phyloP scores from a whole-genome alignment of 2,329 filamentous ascomycete genomes.

The Stylonectria norvegica region DNA sequence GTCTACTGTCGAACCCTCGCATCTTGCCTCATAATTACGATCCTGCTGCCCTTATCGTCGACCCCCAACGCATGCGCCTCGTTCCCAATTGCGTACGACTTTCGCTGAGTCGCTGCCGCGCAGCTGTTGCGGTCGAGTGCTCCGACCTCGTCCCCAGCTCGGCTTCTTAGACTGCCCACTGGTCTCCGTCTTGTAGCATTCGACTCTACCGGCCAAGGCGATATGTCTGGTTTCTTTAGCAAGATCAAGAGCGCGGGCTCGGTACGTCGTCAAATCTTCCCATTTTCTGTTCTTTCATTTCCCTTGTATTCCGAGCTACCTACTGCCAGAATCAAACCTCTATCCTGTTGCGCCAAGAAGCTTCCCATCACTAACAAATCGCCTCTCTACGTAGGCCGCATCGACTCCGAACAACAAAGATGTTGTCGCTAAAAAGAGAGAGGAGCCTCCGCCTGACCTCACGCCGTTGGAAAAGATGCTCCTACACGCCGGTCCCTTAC shows the following conservation, averaged over 20 bases:
- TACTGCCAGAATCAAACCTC: constrained; percentile 21
- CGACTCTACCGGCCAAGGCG: constrained; percentile 21
- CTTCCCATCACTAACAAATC: constrained; percentile 31
- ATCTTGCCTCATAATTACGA: constrained; percentile 4
- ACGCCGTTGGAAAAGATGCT: constrained; percentile 73
- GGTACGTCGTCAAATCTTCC: constrained; percentile 41
- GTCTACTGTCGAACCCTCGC: constrained; percentile 12
- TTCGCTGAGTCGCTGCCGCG: constrained; percentile 34
- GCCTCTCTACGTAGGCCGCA: constrained; percentile 38
- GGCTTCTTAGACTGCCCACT: constrained; percentile 19
- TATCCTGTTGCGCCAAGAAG: constrained; percentile 16
- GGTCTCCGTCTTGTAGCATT: constrained; percentile 11
- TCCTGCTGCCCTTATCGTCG: constrained; percentile 5
- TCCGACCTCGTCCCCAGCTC: constrained; percentile 18
- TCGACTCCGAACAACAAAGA: constrained; percentile 44
- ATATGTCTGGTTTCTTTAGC: constrained; percentile 57
- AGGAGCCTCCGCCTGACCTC: constrained; percentile 54
- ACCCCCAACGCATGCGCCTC: constrained; percentile 22
- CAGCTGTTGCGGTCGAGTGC: constrained; percentile 33
- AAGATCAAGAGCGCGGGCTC: constrained; percentile 55
- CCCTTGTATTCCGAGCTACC: constrained; percentile 2
- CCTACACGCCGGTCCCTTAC: constrained; percentile 73
- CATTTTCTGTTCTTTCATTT: constrained; percentile 1
- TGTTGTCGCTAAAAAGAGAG: constrained; percentile 51
- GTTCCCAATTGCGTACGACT: constrained; percentile 23